Evolutionary conservation across 305 asterid species (phyloP).

Genomic region (Plantago lanceolata): DNA sequence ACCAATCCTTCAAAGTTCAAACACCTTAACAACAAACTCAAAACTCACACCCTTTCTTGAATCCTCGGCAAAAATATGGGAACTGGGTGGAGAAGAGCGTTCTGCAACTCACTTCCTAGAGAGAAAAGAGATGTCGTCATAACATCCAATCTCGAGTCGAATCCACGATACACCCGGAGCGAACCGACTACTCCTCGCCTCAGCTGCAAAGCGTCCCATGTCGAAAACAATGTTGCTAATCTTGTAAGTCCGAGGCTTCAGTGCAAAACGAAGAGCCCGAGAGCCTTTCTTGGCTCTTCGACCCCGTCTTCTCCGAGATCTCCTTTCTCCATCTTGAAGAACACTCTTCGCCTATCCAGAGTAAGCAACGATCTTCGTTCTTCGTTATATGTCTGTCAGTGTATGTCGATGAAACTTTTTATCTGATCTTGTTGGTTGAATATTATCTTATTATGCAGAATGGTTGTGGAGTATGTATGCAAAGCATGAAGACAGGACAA

Average conservation of each 20-base stretch:
- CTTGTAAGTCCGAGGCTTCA: conserved; percentile 41
- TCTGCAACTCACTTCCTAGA: conserved; percentile 56
- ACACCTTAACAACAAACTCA: neutral
- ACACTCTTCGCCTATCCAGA: conserved; percentile 62
- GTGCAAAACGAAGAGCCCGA: conserved; percentile 44
- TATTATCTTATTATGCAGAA: conserved; percentile 55
- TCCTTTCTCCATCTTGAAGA: conserved; percentile 77
- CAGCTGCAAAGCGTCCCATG: conserved; percentile 42
- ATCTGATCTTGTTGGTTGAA: neutral
- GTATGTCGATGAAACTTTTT: too few species aligned
- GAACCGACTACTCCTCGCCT: conserved; percentile 66
- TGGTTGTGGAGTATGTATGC: conserved; percentile 80
- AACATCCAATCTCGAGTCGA: conserved; percentile 19
- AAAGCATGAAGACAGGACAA: conserved; percentile 65
- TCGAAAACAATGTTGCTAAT: neutral
- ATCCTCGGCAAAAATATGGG: conserved; percentile 42
- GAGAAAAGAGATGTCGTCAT: conserved; percentile 37
- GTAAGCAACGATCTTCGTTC: conserved; percentile 39
- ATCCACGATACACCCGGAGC: conserved; percentile 37
- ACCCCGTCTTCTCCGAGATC: conserved; percentile 91
- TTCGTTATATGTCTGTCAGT: too few species aligned
- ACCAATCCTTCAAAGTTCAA: neutral
- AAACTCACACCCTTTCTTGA: conserved; percentile 19
- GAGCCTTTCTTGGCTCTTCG: conserved; percentile 35
- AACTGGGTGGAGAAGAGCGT: conserved; percentile 93